phyloP scores from a whole-genome alignment of 495 filamentous ascomycete genomes.

The Penicillium egyptiacum region DNA sequence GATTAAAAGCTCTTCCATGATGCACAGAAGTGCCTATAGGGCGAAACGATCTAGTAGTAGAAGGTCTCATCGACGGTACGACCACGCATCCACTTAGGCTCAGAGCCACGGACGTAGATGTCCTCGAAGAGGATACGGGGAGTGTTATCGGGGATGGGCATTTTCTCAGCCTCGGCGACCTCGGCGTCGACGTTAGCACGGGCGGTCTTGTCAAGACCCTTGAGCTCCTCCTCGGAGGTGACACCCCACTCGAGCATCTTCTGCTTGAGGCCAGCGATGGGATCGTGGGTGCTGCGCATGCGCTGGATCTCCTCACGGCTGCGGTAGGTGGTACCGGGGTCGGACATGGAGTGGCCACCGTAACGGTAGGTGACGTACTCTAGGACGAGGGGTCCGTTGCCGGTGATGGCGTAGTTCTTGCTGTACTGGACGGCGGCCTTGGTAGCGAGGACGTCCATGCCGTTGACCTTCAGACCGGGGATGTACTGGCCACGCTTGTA shows the following conservation, averaged over 20 bases:
- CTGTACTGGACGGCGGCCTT: slow-evolving; percentile 93
- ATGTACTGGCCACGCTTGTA: slow-evolving; percentile 99
- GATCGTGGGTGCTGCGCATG: slow-evolving; percentile 98
- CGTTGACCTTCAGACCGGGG: slow-evolving; percentile 98
- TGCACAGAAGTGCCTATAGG: slow-evolving; percentile 7
- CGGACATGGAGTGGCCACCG: slow-evolving; percentile 98
- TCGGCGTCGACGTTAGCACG: slow-evolving; percentile 81
- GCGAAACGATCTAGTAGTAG: slow-evolving; percentile 62
- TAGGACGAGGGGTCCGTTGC: slow-evolving; percentile 89
- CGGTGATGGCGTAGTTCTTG: slow-evolving; percentile 75
- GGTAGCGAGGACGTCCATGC: slow-evolving; percentile 98
- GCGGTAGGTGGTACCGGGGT: slow-evolving; percentile 98
- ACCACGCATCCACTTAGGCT: slow-evolving; percentile 89
- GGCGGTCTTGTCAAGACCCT: slow-evolving; percentile 90
- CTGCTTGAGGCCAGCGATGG: slow-evolving; percentile 96
- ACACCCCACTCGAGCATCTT: slow-evolving; percentile 96
- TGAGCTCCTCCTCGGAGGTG: slow-evolving; percentile 92
- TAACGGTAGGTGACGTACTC: slow-evolving; percentile 99
- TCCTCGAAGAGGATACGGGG: slow-evolving; percentile 88
- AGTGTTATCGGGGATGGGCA: slow-evolving; percentile 73
- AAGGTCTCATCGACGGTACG: slow-evolving; percentile 90
- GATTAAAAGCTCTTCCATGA: slow-evolving; percentile 19
- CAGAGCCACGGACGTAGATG: slow-evolving; percentile 89
- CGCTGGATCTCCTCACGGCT: slow-evolving; percentile 98
- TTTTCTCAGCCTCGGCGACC: slow-evolving; percentile 85